Base-by-base conservation (phyloP, 495 filamentous ascomycete genomes). In the Copromyces sp. region DNA sequence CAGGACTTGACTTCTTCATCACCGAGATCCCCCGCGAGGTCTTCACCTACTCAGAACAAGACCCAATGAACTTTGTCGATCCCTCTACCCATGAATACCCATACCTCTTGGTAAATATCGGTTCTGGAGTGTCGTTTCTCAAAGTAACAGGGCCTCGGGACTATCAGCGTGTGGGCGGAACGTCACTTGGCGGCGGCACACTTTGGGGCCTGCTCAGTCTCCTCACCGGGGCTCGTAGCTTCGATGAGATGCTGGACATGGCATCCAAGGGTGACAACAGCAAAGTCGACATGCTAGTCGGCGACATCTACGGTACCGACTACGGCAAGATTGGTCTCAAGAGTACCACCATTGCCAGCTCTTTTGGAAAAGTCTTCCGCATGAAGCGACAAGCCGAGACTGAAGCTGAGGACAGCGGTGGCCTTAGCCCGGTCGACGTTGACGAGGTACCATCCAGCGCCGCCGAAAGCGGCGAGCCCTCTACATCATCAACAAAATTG, bases 111-210 rank as follows among this genome's bases (percentile, higher is more conserved):
- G 95, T 99, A 71, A 99, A 99, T 82, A 99, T 99, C 75, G 95
- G 95, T n/a, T 98, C 94, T 39, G 95, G 95, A 39, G 95, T 99
- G 12, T 94, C 90, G n/a, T 98, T 99, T 88, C 92, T 99, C 81
- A 99, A 98, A 80, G 95, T 99, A 6, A 95, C 92, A 1, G 94
- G 94, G 0, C 94, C 94, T 24, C 88, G 89, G 38, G 85, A 92
- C 71, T 98, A 91, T 81, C 84, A 94, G 78, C 92, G 95, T 76
- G 93, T 99, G 35, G 95, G 96, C 29, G 95, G 95, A 40, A 98
- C 95, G 5, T 96, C 95, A 29, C 87, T 99, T 3, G 95, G 95
- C 37, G 95, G 95, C 45, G 95, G 95, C 45, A 99, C 95, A 0
- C 89, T 99, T 44, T 99, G 95, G 95, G 95, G 95, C 3, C 83